These are phyloP conservation scores for Exserohilum rostratum DNA, from an alignment of 2,329 filamentous ascomycete species.

Conservation along the genomic window DNA sequence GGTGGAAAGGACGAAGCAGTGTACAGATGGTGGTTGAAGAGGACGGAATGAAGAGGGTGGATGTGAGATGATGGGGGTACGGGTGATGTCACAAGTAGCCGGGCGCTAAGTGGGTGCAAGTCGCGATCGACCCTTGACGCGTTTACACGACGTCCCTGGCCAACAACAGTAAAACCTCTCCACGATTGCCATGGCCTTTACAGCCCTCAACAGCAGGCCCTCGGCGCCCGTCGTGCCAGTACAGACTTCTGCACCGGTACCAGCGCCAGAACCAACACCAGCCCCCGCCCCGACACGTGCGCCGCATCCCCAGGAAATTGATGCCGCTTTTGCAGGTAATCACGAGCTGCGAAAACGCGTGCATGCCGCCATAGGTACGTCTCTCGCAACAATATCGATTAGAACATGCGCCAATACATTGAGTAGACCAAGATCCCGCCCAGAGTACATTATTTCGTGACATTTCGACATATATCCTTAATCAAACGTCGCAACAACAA, in stretches of 20 bases:
- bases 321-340: conserved; percentile 43
- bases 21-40: not conserved
- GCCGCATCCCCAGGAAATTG: conserved; percentile 38
- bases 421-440: conserved; percentile 40
- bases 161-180: conserved; percentile 13
- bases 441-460: conserved; percentile 45
- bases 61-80: no score
- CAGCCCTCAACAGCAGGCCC: conserved; percentile 27
- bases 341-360: conserved; percentile 47
- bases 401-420: not conserved
- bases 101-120: conserved; percentile 17
- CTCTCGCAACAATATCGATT: not conserved
- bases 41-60: no score
- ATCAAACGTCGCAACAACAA: conserved; percentile 31
- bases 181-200: conserved; percentile 27
- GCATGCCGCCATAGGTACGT: conserved; percentile 45
- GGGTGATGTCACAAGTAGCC: conserved; percentile 17
- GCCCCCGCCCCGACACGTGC: conserved; percentile 2
- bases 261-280: conserved; percentile 2
- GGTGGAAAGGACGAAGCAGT: no score
- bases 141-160: conserved; percentile 5
- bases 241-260: conserved; percentile 5
- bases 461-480: conserved; percentile 45
- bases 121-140: conserved; percentile 20
- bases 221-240: conserved; percentile 13